Base-by-base conservation (phyloP, 352 stramenopile genomes). In the Phytophthora lateralis region DNA sequence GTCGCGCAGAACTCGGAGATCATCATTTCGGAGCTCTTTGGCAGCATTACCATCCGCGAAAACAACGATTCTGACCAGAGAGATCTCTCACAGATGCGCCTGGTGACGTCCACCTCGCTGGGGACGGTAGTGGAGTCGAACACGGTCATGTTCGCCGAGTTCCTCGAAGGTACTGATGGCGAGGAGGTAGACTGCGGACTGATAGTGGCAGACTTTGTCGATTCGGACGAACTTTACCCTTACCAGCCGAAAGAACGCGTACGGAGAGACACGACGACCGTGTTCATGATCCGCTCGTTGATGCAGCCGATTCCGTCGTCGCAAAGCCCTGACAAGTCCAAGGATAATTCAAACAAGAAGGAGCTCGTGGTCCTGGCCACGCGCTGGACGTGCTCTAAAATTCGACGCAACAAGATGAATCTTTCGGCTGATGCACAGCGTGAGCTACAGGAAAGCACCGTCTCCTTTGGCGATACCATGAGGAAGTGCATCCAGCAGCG, bases 1-100 rank as follows among this genome's bases (percentile, higher is more conserved):
- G 73, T 77, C 38, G 67, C 73, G 8, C 45, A 57, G 18, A 87
- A 85, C 44, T 50, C 75, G 6, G 79, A 89, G 53, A 85, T 89
- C 50, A 71, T 71, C 45, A 76, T 86, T 38, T 80, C 79, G 1
- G 79, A 89, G 55, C 61, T 68, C 34, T 70, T 76, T 14, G 76
- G 76, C 18, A 67, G 73, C 34, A 71, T 85, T 20, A 83, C 73
- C 3, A 71, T 82, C 46, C 71, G 76, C 6, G 76, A 85, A 54
- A 61, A 85, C 50, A 73, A 70, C 62, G 74, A 86, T 44, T 63
- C 45, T 8, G 71, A 71, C 43, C 57, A 71, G 9, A 41, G 60
- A 21, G 68, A 72, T 30, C 46, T 82, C n/a, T 69, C 71, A 9
- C 74, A 83, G 50, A 70, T 76, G 52, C 71, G 76, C 9, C 61